Evolutionary conservation across 192 early-diverging fungal genomes (phyloP).

Genomic region (Linnemannia exigua): DNA sequence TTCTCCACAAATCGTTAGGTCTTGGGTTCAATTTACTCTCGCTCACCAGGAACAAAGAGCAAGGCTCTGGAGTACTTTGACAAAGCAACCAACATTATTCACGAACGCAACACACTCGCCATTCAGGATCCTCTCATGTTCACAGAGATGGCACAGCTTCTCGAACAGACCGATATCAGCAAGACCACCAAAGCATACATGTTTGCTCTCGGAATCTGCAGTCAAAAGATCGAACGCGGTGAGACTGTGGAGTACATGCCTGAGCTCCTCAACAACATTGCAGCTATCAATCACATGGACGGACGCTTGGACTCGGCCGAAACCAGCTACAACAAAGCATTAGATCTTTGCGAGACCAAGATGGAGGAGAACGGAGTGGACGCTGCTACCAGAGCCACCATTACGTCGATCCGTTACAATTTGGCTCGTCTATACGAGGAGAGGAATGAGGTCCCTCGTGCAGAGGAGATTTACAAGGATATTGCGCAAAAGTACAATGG

Average conservation of each 20-base stretch:
- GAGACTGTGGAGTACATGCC: constrained; percentile 58
- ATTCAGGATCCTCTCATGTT: constrained; percentile 69
- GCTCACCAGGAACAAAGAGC: constrained; percentile 71
- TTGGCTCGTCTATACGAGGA: constrained; percentile 79
- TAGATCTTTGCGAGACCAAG: constrained; percentile 55
- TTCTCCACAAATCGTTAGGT: constrained; percentile 43
- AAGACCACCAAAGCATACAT: constrained; percentile 64
- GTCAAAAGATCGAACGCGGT: constrained; percentile 42
- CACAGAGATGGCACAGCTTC: constrained; percentile 75
- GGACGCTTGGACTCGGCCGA: constrained; percentile 54
- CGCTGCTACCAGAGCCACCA: constrained; percentile 55
- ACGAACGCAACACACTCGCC: constrained; percentile 61
- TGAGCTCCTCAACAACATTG: constrained; percentile 92
- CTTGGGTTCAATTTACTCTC: constrained; percentile 72
- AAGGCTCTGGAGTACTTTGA: constrained; percentile 78
- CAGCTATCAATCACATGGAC: constrained; percentile 77
- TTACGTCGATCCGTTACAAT: constrained; percentile 82
- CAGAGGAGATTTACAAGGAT: constrained; percentile 74
- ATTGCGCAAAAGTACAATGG: constrained; percentile 75
- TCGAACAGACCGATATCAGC: constrained; percentile 67
- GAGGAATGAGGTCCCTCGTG: constrained; percentile 66
- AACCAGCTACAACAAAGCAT: constrained; percentile 61
- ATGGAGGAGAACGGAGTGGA: constrained; percentile 39
- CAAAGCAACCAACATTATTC: constrained; percentile 69
- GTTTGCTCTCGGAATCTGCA: constrained; percentile 57